Percentiles rank a stretch among this genome's conserved stretches.
Evolutionary conservation across 495 filamentous ascomycete species (phyloP).

Genomic region (Penicillium egyptiacum): DNA sequence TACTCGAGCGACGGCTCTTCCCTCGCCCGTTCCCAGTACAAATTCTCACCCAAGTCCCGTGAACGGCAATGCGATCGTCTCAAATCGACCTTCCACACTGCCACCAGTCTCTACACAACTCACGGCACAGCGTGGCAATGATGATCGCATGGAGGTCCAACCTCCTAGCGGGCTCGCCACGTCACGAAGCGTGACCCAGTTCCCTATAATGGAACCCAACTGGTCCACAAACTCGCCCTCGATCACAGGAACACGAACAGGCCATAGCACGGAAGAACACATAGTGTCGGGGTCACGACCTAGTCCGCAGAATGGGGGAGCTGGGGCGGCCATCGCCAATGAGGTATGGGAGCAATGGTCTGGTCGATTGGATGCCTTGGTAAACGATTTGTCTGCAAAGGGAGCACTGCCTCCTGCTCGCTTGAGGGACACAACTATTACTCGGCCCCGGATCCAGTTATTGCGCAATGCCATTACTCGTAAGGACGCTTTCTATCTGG

Average conservation of each 20-base stretch:
- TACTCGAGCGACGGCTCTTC: constrained; percentile 13
- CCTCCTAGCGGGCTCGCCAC: not conserved
- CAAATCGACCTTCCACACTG: constrained; percentile 50
- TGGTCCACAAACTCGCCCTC: not conserved
- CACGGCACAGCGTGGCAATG: not conserved
- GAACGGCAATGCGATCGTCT: constrained; percentile 24
- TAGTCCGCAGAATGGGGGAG: not conserved
- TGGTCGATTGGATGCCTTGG: constrained; percentile 13
- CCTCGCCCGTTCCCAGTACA: constrained; percentile 23
- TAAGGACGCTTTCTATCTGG: constrained; percentile 62
- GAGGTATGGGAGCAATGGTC: constrained; percentile 18
- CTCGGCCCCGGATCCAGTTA: constrained; percentile 51
- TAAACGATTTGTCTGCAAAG: constrained; percentile 5
- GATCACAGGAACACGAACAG: not conserved
- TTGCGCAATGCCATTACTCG: constrained; percentile 55
- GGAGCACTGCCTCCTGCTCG: not conserved
- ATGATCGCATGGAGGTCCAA: constrained; percentile 4
- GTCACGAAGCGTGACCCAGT: not conserved
- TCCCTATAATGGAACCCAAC: not conserved
- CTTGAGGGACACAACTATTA: not conserved
- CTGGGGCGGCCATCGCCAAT: not conserved
- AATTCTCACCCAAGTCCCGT: constrained; percentile 19
- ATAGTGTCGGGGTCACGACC: not conserved
- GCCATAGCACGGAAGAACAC: not conserved
- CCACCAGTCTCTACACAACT: not conserved